These are phyloP conservation scores for Ministeria vibrans DNA, from an alignment of 78 protist species.

Conservation along the genomic window DNA sequence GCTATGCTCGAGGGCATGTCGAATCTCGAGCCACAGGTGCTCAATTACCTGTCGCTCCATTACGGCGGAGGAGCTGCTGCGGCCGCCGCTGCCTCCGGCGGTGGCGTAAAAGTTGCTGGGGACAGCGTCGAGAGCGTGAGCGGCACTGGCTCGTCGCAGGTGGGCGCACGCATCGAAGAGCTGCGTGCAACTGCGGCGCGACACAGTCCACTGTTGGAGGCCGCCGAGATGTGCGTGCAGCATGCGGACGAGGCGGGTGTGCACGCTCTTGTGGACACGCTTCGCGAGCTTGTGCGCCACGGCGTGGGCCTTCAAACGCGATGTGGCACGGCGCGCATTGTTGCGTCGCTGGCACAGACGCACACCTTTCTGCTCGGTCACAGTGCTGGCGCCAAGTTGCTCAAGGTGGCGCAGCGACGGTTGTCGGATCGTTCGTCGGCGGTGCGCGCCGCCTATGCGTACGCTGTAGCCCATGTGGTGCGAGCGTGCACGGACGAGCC, in stretches of 20 bases:
- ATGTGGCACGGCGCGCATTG: background rate
- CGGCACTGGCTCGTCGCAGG: background rate
- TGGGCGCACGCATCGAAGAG: too few relatives aligned
- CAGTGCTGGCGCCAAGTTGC: background rate
- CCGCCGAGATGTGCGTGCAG: background rate
- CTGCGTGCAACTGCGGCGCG: too few relatives aligned
- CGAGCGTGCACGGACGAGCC: background rate
- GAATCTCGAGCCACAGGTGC: conserved; percentile 36
- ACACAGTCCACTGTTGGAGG: conserved; percentile 4
- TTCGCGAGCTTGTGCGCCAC: background rate
- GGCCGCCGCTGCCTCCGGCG: background rate
- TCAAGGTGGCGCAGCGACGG: background rate
- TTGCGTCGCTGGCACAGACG: background rate
- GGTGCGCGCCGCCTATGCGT: background rate
- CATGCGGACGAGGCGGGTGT: background rate
- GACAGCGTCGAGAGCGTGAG: background rate
- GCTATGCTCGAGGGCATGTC: conserved; percentile 38
- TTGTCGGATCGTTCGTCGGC: background rate
- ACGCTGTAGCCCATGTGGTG: background rate
- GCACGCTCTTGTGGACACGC: background rate
- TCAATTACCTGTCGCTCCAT: conserved; percentile 43
- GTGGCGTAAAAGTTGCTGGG: background rate
- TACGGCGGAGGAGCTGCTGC: too few relatives aligned
- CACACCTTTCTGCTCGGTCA: background rate
- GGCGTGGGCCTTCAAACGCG: conserved; percentile 9